Conservation (phyloP, 805 yeast genomes). For the Saturnispora bothae region DNA sequence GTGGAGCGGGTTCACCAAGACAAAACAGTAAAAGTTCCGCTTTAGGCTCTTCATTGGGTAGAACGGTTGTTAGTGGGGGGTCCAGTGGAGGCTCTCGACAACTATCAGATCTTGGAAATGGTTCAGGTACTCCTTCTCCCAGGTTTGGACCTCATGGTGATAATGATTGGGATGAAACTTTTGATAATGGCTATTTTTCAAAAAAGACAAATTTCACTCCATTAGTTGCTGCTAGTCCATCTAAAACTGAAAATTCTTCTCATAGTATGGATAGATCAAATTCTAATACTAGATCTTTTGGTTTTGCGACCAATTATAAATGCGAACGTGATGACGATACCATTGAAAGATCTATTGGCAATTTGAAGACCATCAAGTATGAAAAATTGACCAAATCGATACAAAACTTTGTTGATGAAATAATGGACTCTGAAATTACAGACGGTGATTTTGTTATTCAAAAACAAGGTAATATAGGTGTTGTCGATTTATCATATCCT, state of each 20-base stretch:
- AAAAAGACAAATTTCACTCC: not conserved
- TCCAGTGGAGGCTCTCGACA: not conserved
- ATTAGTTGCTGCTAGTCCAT: constrained; percentile 2
- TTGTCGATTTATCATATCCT: constrained; percentile 3
- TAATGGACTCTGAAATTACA: constrained; percentile 1
- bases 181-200: constrained; percentile 1
- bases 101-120: not conserved
- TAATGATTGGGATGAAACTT: constrained; percentile 6
- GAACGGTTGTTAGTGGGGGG: constrained; percentile 8
- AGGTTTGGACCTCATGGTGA: constrained; percentile 3
- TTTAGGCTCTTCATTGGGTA: constrained; percentile 10
- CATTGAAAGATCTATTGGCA: constrained; percentile 7
- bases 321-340: not conserved
- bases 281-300: not conserved
- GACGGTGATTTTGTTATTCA: constrained; percentile 1
- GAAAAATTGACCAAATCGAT: constrained; percentile 7
- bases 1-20: constrained; percentile 4
- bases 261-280: not conserved
- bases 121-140: constrained; percentile 2
- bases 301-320: constrained; percentile 5
- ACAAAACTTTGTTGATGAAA: constrained; percentile 4
- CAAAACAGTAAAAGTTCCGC: constrained; percentile 6
- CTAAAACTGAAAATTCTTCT: not conserved
- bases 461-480: not conserved
- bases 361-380: constrained; percentile 6